phyloP scores from a whole-genome alignment of 208 protist species.

The Leishmania tropica region DNA sequence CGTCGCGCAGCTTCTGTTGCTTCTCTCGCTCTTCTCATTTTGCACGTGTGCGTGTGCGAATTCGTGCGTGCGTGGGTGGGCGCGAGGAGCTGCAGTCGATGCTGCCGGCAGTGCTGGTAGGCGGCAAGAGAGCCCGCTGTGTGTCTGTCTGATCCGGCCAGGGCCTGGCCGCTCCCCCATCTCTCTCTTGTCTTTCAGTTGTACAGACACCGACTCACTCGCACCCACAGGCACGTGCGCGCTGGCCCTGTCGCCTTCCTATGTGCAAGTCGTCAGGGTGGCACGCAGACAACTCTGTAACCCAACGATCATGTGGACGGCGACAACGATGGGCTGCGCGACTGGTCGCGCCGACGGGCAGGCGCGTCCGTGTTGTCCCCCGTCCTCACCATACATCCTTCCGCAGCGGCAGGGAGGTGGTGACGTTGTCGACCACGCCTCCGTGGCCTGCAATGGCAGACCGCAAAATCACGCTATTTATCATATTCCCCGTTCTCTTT shows the following conservation, averaged over 20 bases:
- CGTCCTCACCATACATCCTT: not conserved
- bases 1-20: not conserved
- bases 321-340: not conserved
- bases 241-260: not conserved
- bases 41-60: not conserved
- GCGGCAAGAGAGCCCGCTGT: not conserved
- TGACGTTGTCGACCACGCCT: not conserved
- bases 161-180: no score
- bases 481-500: not conserved
- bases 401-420: not conserved
- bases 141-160: not conserved
- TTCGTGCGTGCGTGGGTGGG: not conserved
- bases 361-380: no score
- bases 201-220: not conserved
- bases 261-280: not conserved
- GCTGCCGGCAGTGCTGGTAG: not conserved
- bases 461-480: not conserved
- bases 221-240: not conserved
- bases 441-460: not conserved
- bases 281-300: not conserved
- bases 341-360: not conserved
- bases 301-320: not conserved
- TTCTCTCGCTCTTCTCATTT: not conserved
- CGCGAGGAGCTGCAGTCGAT: not conserved
- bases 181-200: not conserved